A percentile compares a stretch with the other conserved stretches of the same genome.
phyloP scores from a whole-genome alignment of 2,329 filamentous ascomycete species.

The Cephalotrichum gorgonifer region DNA sequence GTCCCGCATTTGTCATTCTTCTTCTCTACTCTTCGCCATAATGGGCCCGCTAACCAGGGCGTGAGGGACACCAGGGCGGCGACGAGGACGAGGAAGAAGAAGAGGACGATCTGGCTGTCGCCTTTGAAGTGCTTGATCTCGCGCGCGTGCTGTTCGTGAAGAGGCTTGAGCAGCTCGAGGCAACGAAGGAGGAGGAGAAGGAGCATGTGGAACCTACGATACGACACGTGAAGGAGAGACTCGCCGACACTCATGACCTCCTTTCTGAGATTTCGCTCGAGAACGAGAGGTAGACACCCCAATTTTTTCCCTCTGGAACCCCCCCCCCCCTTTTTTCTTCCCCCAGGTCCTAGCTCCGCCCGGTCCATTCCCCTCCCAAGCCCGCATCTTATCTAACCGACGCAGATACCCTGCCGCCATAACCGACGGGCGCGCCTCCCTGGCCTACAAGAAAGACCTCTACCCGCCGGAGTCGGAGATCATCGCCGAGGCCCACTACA shows the following conservation, averaged over 20 bases:
- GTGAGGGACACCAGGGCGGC: slow-evolving; percentile 15
- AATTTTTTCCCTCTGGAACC: neutral
- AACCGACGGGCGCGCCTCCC: slow-evolving; percentile 65
- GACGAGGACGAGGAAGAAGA: slow-evolving; percentile 39
- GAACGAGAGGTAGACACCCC: slow-evolving; percentile 62
- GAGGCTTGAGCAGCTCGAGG: slow-evolving; percentile 31
- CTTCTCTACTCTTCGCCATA: neutral
- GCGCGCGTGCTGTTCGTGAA: slow-evolving; percentile 57
- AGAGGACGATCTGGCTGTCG: slow-evolving; percentile 65
- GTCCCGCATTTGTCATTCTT: neutral
- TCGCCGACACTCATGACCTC: slow-evolving; percentile 88
- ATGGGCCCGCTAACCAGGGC: neutral
- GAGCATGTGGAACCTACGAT: slow-evolving; percentile 28
- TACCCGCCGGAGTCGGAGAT: slow-evolving; percentile 73
- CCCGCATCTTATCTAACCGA: neutral
- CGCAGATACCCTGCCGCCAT: slow-evolving; percentile 73
- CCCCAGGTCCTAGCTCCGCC: too few species aligned
- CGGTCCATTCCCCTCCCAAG: too few species aligned
- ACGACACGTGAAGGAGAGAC: slow-evolving; percentile 66
- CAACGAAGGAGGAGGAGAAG: slow-evolving; percentile 19
- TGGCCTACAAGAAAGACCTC: slow-evolving; percentile 69
- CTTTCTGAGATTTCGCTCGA: slow-evolving; percentile 96
- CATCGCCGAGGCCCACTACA: slow-evolving; percentile 91
- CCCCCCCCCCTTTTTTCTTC: neutral
- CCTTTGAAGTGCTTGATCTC: slow-evolving; percentile 78